Conservation (phyloP, 495 filamentous ascomycete species). For the Tuber brumale region DNA sequence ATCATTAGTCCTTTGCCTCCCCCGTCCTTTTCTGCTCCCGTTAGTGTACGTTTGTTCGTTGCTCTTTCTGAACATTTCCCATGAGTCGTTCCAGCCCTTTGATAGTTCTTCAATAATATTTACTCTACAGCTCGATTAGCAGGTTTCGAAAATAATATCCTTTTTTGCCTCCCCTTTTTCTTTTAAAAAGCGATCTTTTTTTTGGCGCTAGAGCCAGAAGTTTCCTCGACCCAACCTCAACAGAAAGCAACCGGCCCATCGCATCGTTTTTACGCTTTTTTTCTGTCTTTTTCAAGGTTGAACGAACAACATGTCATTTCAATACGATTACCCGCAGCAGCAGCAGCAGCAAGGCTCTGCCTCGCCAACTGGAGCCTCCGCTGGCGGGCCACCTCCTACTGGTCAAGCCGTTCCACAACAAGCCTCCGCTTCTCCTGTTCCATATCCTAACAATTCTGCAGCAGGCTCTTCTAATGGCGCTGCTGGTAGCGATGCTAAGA, state of each 20-base stretch:
- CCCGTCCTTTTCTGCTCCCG: not conserved
- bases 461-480: slow-evolving; percentile 48
- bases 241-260: slow-evolving; percentile 13
- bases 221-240: slow-evolving; percentile 24
- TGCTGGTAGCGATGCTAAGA: slow-evolving; percentile 62
- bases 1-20: not conserved
- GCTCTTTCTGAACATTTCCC: not conserved
- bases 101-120: not conserved
- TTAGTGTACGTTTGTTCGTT: not conserved
- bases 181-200: slow-evolving; percentile 29
- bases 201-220: slow-evolving; percentile 39
- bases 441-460: slow-evolving; percentile 49
- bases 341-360: slow-evolving; percentile 50
- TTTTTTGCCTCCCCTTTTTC: slow-evolving; percentile 20
- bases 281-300: slow-evolving; percentile 24
- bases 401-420: slow-evolving; percentile 51
- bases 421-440: slow-evolving; percentile 51
- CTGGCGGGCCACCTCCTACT: slow-evolving; percentile 50
- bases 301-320: slow-evolving; percentile 51
- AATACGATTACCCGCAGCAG: slow-evolving; percentile 55
- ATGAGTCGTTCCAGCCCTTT: not conserved
- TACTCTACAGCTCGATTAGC: slow-evolving; percentile 5
- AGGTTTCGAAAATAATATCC: slow-evolving; percentile 10
- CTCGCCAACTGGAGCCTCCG: slow-evolving; percentile 45
- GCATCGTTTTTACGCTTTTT: slow-evolving; percentile 18